A percentile compares a stretch with the other conserved stretches of the same genome.
These are phyloP conservation scores for Termitomyces sp. DNA, from an alignment of 768 basidiomycete genomes.

Conservation along the genomic window DNA sequence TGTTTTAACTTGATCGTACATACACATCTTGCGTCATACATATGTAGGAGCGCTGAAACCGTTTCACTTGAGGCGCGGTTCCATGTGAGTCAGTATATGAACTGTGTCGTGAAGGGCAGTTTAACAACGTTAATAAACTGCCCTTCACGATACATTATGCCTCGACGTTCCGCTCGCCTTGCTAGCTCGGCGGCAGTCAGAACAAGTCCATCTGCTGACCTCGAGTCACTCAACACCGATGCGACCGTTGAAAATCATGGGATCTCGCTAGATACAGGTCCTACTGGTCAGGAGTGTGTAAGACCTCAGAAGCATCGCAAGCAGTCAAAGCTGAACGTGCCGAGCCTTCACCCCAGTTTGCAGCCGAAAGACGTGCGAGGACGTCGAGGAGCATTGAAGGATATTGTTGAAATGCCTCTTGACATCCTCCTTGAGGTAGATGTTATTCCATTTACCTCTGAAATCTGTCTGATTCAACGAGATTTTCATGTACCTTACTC, in stretches of 20 bases:
- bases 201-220: background rate
- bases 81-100: no score
- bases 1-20: no score
- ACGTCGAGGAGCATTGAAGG: slow-evolving; percentile 13
- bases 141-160: background rate
- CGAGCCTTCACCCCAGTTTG: background rate
- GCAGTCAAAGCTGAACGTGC: background rate
- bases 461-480: slow-evolving; percentile 4
- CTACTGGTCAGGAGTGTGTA: background rate
- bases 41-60: no score
- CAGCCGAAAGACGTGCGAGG: slow-evolving; percentile 4
- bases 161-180: background rate
- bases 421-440: slow-evolving; percentile 25
- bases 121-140: no score
- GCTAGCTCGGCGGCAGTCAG: background rate
- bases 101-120: no score
- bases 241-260: background rate
- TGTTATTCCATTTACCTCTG: no score
- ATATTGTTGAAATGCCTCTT: slow-evolving; percentile 23
- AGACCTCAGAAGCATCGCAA: background rate
- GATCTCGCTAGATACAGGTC: no score
- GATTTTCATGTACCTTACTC: slow-evolving; percentile 31
- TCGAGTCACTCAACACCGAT: background rate
- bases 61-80: no score
- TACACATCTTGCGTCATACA: no score